Evolutionary conservation across 108 stramenopile genomes (phyloP), one percentile per base, ranked within the genome.

Genomic region (Bacterosira constricta): DNA sequence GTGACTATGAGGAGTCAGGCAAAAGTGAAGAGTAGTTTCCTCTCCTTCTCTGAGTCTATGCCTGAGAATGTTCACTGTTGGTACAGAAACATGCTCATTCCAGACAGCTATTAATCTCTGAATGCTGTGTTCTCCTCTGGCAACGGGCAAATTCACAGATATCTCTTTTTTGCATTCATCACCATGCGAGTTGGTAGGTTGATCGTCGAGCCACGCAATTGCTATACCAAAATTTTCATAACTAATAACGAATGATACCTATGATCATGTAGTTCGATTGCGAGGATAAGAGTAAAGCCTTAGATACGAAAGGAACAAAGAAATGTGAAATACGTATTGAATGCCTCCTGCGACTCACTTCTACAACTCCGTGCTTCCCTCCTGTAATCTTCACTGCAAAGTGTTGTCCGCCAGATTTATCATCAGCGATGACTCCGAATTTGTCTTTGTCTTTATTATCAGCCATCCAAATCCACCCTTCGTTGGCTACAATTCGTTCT

Each of bases 201-300:
- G 20, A 27, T 77, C 39, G 45, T 69, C 68, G 36, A 77, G 0
- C 75, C 75, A 77, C 13, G 67, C 75, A 12, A 69, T 50, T 20
- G 67, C 75, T 15, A 63, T 32, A 18, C 75, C 75, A 47, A 77
- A 77, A 44, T 69, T 77, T 63, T 77, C 75, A 29, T 77, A 77
- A 20, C 30, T 34, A 26, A 69, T 57, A 1, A 77, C 75, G 52
- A 54, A 77, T 31, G 60, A 54, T 36, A 77, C 59, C 39, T 47
- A n/a, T n/a, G n/a, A n/a, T n/a, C n/a, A n/a, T n/a, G n/a, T n/a
- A n/a, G n/a, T n/a, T n/a, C n/a, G 46, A n/a, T 47, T 47, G 17
- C 20, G 46, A 47, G 46, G 6, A 18, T 47, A 23, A 4, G 11
- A 47, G 46, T 12, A 18, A 47, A 47, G 46, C 46, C 15, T 47